Base-by-base conservation (phyloP, 225 moss, liverwort and hornwort genomes). In the Climacium dendroides region DNA sequence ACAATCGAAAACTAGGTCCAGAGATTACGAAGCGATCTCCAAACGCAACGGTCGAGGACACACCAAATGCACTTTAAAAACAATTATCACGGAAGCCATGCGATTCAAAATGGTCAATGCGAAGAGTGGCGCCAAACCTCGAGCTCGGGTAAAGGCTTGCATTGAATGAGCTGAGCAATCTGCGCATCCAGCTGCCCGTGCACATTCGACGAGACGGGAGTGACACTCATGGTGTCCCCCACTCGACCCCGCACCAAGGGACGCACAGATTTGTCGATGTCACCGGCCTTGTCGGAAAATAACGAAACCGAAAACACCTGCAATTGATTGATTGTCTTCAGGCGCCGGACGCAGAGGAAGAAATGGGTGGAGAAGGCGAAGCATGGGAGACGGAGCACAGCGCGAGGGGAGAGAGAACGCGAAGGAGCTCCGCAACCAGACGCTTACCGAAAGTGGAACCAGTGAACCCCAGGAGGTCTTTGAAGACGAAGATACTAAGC, bases 91-190 rank as follows among this genome's bases (percentile, higher is more conserved):
- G 23, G 26, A 58, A 24, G 19, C 50, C 52, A 75, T 8, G 50
- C 34, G 17, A 82, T 64, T 50, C 82, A 35, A 65, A 65, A 82
- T 26, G 11, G 50, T 24, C 82, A 9, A 28, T 26, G 13, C 29
- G 53, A 53, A 65, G 28, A 52, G 66, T 26, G 67, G 6, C 53
- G 8, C 43, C 91, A 48, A 70, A 91, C 93, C 91, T 92, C 91
- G 70, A 85, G 89, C 81, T 93, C 91, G 1, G 90, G 91, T 22
- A 91, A 26, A 37, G 91, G 93, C 54, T 92, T 93, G 90, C 93
- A 92, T 87, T 90, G 89, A 61, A 72, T 90, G 87, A 90, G 93
- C 90, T 93, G 93, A 48, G 88, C 93, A 91, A 93, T 91, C 88
- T 91, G 93, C 34, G 90, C 92, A 82, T 82, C 82, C 67, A 82